Evolutionary conservation across 1,139 yeast genomes (phyloP).

Genomic region (Diutina pseudorugosa): DNA sequence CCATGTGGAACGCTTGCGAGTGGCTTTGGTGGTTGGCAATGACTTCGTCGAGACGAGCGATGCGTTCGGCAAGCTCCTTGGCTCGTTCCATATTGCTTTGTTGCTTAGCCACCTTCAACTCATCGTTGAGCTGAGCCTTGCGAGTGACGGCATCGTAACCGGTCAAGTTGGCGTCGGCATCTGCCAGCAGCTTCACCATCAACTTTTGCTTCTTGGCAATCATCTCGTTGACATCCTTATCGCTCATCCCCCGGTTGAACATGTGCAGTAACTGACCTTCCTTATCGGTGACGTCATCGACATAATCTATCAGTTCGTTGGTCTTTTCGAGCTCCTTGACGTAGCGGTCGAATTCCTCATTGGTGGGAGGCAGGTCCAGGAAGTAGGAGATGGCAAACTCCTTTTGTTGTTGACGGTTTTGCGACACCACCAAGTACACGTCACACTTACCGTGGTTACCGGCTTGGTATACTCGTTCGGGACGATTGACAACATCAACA

Average conservation of each 20-base stretch:
- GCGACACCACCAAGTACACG: constrained; percentile 52
- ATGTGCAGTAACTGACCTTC: constrained; percentile 47
- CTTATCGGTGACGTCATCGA: constrained; percentile 57
- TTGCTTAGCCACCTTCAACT: constrained; percentile 66
- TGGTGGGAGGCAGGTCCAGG: constrained; percentile 61
- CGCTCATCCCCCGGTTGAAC: constrained; percentile 54
- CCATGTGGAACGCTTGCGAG: constrained; percentile 25
- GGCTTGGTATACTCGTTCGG: constrained; percentile 41
- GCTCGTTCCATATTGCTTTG: constrained; percentile 42
- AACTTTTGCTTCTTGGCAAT: constrained; percentile 55
- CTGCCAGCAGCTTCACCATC: constrained; percentile 2
- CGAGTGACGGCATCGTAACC: constrained; percentile 67
- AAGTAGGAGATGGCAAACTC: constrained; percentile 66
- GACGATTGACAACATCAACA: constrained; percentile 41
- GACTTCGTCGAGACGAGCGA: constrained; percentile 20
- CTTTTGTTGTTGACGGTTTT: constrained; percentile 54
- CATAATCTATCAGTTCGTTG: constrained; percentile 47
- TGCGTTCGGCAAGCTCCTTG: constrained; percentile 39
- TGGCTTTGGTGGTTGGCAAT: constrained; percentile 13
- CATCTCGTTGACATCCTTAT: constrained; percentile 69
- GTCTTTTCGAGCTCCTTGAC: constrained; percentile 47
- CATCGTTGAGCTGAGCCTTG: constrained; percentile 62
- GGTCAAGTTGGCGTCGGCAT: constrained; percentile 29
- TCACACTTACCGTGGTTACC: constrained; percentile 41
- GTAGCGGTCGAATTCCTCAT: constrained; percentile 66